Conservation (phyloP, 306 rosid species). For the Sophora flavescens region DNA sequence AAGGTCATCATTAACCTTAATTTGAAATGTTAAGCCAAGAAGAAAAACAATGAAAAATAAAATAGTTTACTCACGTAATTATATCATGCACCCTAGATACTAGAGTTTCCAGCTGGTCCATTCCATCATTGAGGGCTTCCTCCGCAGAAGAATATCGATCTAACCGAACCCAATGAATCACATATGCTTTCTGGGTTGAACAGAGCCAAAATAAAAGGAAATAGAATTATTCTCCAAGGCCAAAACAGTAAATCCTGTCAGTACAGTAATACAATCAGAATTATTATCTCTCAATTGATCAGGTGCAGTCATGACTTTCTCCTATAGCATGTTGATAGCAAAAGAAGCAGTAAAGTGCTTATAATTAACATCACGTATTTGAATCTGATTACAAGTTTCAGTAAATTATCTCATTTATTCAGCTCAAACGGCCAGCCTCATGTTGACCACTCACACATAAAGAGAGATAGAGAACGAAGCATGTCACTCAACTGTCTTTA, state of each 20-base stretch:
- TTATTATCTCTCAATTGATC: background rate
- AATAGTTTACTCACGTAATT: constrained; percentile 67
- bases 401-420: constrained; percentile 26
- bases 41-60: background rate
- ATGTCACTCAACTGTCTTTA: constrained; percentile 22
- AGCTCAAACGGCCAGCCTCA: background rate
- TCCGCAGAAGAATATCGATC: constrained; percentile 79
- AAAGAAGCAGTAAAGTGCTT: background rate
- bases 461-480: constrained; percentile 7
- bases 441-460: background rate
- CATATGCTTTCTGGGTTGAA: constrained; percentile 78
- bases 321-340: constrained; percentile 6
- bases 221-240: constrained; percentile 30
- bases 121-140: constrained; percentile 79
- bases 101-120: constrained; percentile 61
- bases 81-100: constrained; percentile 86
- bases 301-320: background rate
- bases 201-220: constrained; percentile 36
- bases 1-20: background rate
- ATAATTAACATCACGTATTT: constrained; percentile 17
- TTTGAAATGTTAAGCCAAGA: constrained; percentile 25
- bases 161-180: constrained; percentile 89
- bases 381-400: constrained; percentile 7
- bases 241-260: constrained; percentile 23
- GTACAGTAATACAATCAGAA: background rate